Conservation (phyloP, 352 stramenopile species). For the Thraustotheca clavata region DNA sequence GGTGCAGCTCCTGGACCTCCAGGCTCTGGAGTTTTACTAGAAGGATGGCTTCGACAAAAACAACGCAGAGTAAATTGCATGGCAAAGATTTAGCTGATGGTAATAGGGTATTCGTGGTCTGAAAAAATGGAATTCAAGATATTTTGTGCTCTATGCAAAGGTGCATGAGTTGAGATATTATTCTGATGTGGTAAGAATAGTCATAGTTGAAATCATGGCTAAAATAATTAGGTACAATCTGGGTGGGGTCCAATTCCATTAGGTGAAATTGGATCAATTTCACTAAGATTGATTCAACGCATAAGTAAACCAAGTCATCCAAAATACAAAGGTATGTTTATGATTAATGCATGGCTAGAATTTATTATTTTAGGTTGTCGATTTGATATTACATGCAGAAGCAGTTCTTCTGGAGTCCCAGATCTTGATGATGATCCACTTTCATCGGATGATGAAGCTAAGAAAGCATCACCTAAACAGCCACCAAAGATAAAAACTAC, state of each 20-base stretch:
- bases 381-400: constrained; percentile 78
- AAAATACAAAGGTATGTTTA: constrained; percentile 50
- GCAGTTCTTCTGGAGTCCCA: constrained; percentile 62
- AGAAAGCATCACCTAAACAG: constrained; percentile 23
- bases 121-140: constrained; percentile 79
- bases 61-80: constrained; percentile 34
- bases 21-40: constrained; percentile 61
- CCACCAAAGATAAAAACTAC: constrained; percentile 32
- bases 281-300: constrained; percentile 66
- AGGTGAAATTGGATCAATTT: constrained; percentile 71
- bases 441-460: constrained; percentile 62
- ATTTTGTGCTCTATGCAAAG: constrained; percentile 70
- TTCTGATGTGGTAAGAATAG: constrained; percentile 39
- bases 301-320: constrained; percentile 68
- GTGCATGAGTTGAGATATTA: constrained; percentile 76
- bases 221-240: constrained; percentile 31
- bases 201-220: not conserved
- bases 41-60: constrained; percentile 77
- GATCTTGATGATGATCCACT: constrained; percentile 75
- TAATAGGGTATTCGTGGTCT: constrained; percentile 51
- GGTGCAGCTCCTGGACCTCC: constrained; percentile 1
- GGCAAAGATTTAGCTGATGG: not conserved
- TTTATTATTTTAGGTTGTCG: constrained; percentile 53
- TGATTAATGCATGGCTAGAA: not conserved
- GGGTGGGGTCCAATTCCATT: constrained; percentile 68